Percentiles rank a stretch among this genome's conserved stretches.
These are phyloP conservation scores for Lophium mytilinum DNA, from an alignment of 495 filamentous ascomycete genomes.

Conservation along the genomic window DNA sequence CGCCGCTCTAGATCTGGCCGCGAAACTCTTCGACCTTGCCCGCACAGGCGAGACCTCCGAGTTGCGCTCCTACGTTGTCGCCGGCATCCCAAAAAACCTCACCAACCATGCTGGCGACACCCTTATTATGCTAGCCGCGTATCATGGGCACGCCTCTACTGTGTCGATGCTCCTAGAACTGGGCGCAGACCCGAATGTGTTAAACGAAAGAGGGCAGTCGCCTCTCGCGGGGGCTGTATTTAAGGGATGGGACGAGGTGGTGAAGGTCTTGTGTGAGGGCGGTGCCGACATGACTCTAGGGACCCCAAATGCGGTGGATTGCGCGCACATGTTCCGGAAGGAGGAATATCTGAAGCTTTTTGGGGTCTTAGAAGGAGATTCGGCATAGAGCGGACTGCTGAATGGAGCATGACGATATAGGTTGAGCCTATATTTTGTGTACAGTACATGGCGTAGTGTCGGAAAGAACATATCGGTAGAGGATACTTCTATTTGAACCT, in stretches of 20 bases:
- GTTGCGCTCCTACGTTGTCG: constrained; percentile 29
- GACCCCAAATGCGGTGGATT: constrained; percentile 34
- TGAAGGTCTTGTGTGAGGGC: constrained; percentile 29
- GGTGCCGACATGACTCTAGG: constrained; percentile 30
- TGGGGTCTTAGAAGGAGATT: constrained; percentile 19
- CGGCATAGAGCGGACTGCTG: too few species aligned
- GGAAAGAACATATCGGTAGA: too few species aligned
- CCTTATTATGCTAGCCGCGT: constrained; percentile 36
- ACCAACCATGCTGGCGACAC: constrained; percentile 37
- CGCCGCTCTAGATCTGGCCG: constrained; percentile 34
- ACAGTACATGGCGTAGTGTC: too few species aligned
- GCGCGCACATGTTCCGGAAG: constrained; percentile 34
- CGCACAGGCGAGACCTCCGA: constrained; percentile 27
- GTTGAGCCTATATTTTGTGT: too few species aligned
- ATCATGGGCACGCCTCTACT: constrained; percentile 32
- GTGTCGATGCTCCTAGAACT: constrained; percentile 24
- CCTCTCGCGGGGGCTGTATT: constrained; percentile 38
- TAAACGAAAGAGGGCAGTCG: constrained; percentile 36
- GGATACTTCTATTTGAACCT: too few species aligned
- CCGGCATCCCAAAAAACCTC: constrained; percentile 37
- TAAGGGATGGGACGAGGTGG: constrained; percentile 35
- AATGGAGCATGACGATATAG: too few species aligned
- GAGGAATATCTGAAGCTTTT: constrained; percentile 28
- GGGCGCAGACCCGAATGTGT: constrained; percentile 32
- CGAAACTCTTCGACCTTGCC: constrained; percentile 36